Percentiles rank a stretch among this genome's conserved stretches.
phyloP scores from a whole-genome alignment of 495 filamentous ascomycete genomes.

The Xylaria longipes region DNA sequence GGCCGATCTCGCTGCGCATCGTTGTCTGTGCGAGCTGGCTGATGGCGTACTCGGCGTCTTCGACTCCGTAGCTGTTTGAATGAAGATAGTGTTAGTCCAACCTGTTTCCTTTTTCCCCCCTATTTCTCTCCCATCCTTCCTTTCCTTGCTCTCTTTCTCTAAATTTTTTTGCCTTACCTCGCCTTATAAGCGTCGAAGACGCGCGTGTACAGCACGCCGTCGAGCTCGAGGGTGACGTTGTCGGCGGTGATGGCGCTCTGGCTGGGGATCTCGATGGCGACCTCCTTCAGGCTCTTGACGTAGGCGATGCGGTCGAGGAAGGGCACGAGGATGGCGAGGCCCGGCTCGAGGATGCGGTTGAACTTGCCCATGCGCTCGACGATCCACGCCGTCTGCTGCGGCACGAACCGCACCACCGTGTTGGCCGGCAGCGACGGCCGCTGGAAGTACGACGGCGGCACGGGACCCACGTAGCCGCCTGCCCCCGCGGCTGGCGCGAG shows the following conservation, averaged over 20 bases:
- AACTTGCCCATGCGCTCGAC: slow-evolving; percentile 99
- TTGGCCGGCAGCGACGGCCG: slow-evolving; percentile 78
- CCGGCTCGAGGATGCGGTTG: slow-evolving; percentile 87
- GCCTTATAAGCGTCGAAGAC: slow-evolving; percentile 98
- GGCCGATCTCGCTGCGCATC: slow-evolving; percentile 97
- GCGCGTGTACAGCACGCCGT: slow-evolving; percentile 92
- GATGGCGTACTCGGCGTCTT: slow-evolving; percentile 99
- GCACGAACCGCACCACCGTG: slow-evolving; percentile 95
- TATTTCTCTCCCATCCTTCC: neutral
- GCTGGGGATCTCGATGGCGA: slow-evolving; percentile 92
- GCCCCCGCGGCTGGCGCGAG: slow-evolving; percentile 23
- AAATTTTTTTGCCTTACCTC: slow-evolving; percentile 60
- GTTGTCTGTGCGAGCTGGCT: slow-evolving; percentile 97
- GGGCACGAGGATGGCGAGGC: slow-evolving; percentile 86
- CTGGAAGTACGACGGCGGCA: slow-evolving; percentile 64
- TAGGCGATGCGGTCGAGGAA: slow-evolving; percentile 97
- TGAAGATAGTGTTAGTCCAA: neutral
- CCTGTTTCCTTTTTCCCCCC: neutral
- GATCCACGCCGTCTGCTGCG: slow-evolving; percentile 99
- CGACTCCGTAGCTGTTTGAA: slow-evolving; percentile 82
- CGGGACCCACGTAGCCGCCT: slow-evolving; percentile 32
- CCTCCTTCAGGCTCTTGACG: slow-evolving; percentile 96
- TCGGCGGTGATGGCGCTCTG: slow-evolving; percentile 98
- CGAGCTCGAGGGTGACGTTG: slow-evolving; percentile 95
- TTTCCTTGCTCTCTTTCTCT: neutral